phyloP scores from a whole-genome alignment of 495 filamentous ascomycete genomes.

The Penicillium mononematosum region DNA sequence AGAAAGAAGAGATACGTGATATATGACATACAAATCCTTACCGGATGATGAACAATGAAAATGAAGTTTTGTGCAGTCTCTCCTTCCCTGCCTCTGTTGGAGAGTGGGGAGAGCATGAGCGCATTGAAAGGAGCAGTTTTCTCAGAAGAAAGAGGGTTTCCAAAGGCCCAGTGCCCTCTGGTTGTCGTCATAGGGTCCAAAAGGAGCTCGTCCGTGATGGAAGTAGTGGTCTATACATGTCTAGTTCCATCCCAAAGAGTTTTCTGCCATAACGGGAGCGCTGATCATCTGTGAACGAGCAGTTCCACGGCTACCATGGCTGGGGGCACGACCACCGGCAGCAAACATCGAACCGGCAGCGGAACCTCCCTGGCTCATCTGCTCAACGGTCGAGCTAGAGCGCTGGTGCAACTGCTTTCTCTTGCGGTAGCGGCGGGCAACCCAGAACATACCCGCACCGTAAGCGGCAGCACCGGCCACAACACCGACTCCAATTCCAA shows the following conservation, averaged over 20 bases:
- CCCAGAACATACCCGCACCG: constrained; percentile 96
- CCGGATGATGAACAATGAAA: constrained; percentile 30
- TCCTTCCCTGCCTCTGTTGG: constrained; percentile 11
- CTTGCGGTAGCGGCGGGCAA: constrained; percentile 90
- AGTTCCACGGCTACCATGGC: constrained; percentile 65
- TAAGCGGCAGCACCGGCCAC: constrained; percentile 84
- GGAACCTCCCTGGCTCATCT: constrained; percentile 45
- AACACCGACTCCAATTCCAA: constrained; percentile 76
- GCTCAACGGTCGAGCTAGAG: constrained; percentile 58
- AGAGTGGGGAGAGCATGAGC: constrained; percentile 10
- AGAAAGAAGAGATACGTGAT: constrained; percentile 32
- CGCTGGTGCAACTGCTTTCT: constrained; percentile 78
- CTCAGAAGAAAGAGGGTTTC: neutral
- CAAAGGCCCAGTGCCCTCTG: constrained; percentile 4
- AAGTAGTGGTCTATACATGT: constrained; percentile 15
- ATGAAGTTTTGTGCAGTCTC: constrained; percentile 33
- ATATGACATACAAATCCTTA: constrained; percentile 28
- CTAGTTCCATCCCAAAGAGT: constrained; percentile 98
- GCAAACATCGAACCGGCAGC: constrained; percentile 35
- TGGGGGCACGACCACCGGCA: constrained; percentile 44
- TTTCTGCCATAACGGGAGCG: constrained; percentile 92
- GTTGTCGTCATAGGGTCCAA: constrained; percentile 7
- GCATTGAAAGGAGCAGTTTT: constrained; percentile 9
- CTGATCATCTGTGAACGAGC: constrained; percentile 71
- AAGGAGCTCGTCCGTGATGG: neutral